Evolutionary conservation across 2,329 filamentous ascomycete species (phyloP).

Genomic region (Microcyclospora tardicrescens): DNA sequence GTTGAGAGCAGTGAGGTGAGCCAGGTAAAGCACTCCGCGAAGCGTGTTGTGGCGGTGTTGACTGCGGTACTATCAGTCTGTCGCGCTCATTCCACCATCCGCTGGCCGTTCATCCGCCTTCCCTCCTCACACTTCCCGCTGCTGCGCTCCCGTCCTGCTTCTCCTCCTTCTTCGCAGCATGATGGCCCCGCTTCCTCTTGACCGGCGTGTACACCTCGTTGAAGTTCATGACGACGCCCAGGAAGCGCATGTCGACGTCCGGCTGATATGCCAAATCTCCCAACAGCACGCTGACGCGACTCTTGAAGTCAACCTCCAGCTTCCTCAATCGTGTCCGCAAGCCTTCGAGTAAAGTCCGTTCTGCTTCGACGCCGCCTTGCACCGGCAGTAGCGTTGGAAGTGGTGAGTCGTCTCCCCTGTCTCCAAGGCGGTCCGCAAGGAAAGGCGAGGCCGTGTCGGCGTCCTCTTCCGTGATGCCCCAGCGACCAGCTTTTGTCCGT

Average conservation of each 20-base stretch:
- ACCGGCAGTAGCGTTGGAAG: slow-evolving; percentile 28
- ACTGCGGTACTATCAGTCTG: not conserved
- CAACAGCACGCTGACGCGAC: slow-evolving; percentile 64
- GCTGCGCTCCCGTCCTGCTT: too few relatives aligned
- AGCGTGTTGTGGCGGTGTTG: too few relatives aligned
- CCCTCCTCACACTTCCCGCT: not conserved
- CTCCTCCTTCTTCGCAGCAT: too few relatives aligned
- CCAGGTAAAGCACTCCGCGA: too few relatives aligned
- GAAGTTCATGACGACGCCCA: slow-evolving; percentile 97
- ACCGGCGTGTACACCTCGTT: slow-evolving; percentile 88
- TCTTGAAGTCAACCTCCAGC: slow-evolving; percentile 63
- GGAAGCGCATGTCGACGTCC: slow-evolving; percentile 87
- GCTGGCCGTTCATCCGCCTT: not conserved
- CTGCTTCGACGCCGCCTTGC: slow-evolving; percentile 25
- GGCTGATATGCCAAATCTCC: slow-evolving; percentile 88
- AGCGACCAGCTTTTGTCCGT: slow-evolving; percentile 50
- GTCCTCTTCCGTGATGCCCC: slow-evolving; percentile 48
- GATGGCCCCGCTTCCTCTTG: slow-evolving; percentile 39
- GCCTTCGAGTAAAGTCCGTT: slow-evolving; percentile 58
- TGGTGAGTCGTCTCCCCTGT: slow-evolving; percentile 25
- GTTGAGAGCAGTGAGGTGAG: too few relatives aligned
- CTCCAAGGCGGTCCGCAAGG: slow-evolving; percentile 6
- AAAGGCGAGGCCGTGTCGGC: slow-evolving; percentile 24
- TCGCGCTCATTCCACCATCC: not conserved
- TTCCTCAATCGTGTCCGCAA: slow-evolving; percentile 60